These are phyloP conservation scores for Cucurbita moschata DNA, from an alignment of 306 rosid species.

Conservation along the genomic window DNA sequence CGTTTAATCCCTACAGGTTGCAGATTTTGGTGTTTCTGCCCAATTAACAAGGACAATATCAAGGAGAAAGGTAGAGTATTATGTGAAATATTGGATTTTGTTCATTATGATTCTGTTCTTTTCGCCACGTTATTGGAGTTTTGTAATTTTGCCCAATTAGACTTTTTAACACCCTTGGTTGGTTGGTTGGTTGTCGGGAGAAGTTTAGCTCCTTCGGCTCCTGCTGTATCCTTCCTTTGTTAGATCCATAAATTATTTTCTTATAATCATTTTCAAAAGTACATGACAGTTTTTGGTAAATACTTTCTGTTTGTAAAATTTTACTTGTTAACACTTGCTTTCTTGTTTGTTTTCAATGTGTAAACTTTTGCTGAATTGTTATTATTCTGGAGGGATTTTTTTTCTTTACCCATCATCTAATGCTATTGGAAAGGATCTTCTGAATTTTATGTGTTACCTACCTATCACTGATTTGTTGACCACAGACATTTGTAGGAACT, in stretches of 20 bases:
- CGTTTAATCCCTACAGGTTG: slow-evolving; percentile 53
- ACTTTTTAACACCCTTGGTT: background rate
- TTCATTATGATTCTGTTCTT: background rate
- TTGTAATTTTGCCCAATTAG: background rate
- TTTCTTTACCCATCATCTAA: background rate
- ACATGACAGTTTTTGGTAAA: background rate
- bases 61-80: slow-evolving; percentile 71
- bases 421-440: background rate
- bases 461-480: slow-evolving; percentile 37
- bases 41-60: slow-evolving; percentile 96
- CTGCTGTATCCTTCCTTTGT: background rate
- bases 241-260: background rate
- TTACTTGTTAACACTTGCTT: background rate
- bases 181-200: background rate
- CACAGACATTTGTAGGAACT: slow-evolving; percentile 98
- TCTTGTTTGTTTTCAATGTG: background rate
- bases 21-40: slow-evolving; percentile 99
- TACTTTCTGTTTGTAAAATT: background rate
- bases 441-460: slow-evolving; percentile 2
- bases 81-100: background rate
- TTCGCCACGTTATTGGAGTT: background rate
- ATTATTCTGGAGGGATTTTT: background rate
- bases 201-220: background rate
- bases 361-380: background rate
- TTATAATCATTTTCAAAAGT: background rate